These are phyloP conservation scores for Schizophyllum amplum DNA, from an alignment of 1,284 basidiomycete genomes.

Conservation along the genomic window DNA sequence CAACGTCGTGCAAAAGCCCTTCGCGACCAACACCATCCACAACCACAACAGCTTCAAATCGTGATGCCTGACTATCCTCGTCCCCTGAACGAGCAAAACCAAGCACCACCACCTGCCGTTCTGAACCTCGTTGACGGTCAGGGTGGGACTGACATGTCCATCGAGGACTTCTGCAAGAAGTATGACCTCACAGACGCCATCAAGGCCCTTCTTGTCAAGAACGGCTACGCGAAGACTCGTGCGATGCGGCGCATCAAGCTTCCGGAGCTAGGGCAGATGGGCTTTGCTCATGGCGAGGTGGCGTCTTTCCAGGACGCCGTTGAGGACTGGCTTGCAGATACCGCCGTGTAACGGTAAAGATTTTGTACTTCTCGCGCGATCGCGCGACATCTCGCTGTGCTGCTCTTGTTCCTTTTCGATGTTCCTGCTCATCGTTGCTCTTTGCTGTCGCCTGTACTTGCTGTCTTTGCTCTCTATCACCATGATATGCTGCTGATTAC, in stretches of 20 bases:
- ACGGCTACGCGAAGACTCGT: slow-evolving; percentile 6
- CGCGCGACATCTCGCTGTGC: no score
- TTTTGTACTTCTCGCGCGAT: no score
- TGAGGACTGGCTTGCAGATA: slow-evolving; percentile 5
- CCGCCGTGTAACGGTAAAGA: no score
- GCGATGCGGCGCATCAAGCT: slow-evolving; percentile 8
- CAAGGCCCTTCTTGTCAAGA: background rate
- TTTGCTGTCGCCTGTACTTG: background rate
- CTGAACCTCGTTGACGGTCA: background rate
- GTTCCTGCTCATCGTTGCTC: no score
- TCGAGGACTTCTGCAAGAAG: background rate
- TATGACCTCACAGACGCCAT: background rate
- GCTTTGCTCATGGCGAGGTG: slow-evolving; percentile 12
- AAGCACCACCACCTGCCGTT: background rate
- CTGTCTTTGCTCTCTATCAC: background rate
- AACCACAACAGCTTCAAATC: no score
- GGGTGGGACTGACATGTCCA: background rate
- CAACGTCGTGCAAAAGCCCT: no score
- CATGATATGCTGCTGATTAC: background rate
- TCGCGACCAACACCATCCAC: no score
- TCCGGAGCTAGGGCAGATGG: slow-evolving; percentile 11
- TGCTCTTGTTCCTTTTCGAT: no score
- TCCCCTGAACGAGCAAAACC: background rate
- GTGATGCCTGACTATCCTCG: background rate
- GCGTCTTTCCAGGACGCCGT: slow-evolving; percentile 12